Evolutionary conservation across 768 basidiomycete species (phyloP).

Genomic region (Boletus subparvulus): DNA sequence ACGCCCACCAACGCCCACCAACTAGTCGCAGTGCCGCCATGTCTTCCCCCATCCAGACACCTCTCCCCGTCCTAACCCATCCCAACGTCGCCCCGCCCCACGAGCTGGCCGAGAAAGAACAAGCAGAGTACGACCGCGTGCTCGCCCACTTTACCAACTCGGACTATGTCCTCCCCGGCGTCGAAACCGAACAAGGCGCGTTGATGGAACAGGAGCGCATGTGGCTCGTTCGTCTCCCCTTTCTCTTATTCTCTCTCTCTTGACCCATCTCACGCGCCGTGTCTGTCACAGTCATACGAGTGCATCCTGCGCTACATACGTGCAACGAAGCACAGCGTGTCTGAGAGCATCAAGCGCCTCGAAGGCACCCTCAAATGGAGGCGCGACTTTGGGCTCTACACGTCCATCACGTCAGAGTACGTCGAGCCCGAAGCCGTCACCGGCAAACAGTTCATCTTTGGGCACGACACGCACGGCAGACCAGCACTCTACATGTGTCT

Average conservation of each 20-base stretch:
- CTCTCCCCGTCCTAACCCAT: slow-evolving; percentile 25
- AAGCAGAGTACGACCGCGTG: slow-evolving; percentile 51
- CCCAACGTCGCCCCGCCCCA: slow-evolving; percentile 34
- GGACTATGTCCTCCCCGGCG: slow-evolving; percentile 52
- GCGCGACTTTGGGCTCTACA: slow-evolving; percentile 73
- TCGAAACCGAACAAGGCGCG: slow-evolving; percentile 39
- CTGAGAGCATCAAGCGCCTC: slow-evolving; percentile 59
- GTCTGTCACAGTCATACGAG: slow-evolving; percentile 51
- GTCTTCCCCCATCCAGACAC: slow-evolving; percentile 16
- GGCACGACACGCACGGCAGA: slow-evolving; percentile 64
- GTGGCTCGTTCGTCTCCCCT: slow-evolving; percentile 57
- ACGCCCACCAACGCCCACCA: too few species aligned
- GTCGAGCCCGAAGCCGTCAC: slow-evolving; percentile 81
- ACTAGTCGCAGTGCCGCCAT: not conserved
- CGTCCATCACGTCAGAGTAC: slow-evolving; percentile 53
- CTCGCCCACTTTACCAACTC: slow-evolving; percentile 57
- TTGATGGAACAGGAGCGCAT: slow-evolving; percentile 70
- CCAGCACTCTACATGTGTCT: slow-evolving; percentile 71
- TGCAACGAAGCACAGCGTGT: slow-evolving; percentile 70
- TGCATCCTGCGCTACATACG: slow-evolving; percentile 76
- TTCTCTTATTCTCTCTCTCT: not conserved
- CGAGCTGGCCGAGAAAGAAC: slow-evolving; percentile 44
- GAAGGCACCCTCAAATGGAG: slow-evolving; percentile 79
- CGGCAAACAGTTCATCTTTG: slow-evolving; percentile 79
- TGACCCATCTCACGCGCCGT: not conserved